Evolutionary conservation across 495 filamentous ascomycete genomes (phyloP), one percentile per base, ranked within the genome.

Genomic region (Tuber umbilicatum): DNA sequence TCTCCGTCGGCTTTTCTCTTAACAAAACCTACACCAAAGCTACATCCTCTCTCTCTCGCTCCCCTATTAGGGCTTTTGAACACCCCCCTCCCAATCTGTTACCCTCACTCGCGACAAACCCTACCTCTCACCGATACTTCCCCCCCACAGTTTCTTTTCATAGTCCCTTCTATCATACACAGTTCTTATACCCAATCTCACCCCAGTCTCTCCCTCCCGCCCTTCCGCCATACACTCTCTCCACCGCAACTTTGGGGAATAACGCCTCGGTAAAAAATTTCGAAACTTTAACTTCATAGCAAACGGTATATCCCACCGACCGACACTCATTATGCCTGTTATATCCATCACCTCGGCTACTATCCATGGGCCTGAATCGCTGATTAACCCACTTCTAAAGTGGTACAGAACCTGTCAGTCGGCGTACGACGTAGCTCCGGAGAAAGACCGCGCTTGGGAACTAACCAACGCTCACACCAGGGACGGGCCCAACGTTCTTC

Each of bases 311-410:
- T 9, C 55, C 55, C 14, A 64, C 27, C 55, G 16, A 35, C 55
- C 14, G 4, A 35, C 27, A 35, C 3, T 35, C 27, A 1, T 14
- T 64, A 64, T 64, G 55, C 55, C 55, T 17, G 27, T 27, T 1
- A 35, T 64, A 64, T 64, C 55, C 12, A 35, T 64, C 31, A 64
- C 55, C 55, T 64, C 55, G 55, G 55, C 55, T 27, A 64, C 55
- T 2, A 64, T 64, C 55, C 55, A 64, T 1, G 55, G 55, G 27
- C 55, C 55, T 31, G 55, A 64, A 64, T 31, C 55, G 10, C 55
- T 64, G 14, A 64, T 64, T 64, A 64, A 64, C 55, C 55, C 55
- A 19, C 55, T 64, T 64, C 14, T 64, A 64, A 64, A 64, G 55
- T 64, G 55, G 55, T 64, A 64, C 14, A 64, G 55, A 35, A 64